Base-by-base conservation (phyloP, 2,329 filamentous ascomycete genomes). In the Colletotrichum liriopes region DNA sequence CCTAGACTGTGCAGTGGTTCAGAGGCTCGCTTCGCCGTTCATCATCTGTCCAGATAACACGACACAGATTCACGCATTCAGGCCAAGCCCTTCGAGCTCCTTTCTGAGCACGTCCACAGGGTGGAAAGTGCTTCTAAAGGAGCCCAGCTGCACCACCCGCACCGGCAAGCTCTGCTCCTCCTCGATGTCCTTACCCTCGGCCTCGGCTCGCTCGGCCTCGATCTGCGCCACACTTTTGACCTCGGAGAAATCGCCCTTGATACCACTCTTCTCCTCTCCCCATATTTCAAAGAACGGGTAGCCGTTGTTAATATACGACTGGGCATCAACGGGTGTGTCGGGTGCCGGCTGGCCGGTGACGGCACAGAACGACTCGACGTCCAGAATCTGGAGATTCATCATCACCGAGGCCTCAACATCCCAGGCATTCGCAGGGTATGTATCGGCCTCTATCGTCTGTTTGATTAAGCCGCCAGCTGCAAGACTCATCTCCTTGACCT, bases 321-420 rank as follows among this genome's bases (percentile, higher is more conserved):
- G 20, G 5, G 80, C 78, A 6, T 77, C 76, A 63, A 86, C 75
- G 0, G 84, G 84, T 0, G 78, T 79, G 9, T 63, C 26, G 7
- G 81, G 81, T 0, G 82, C 78, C 0, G 74, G 58, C 9, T 77
- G 65, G 11, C 83, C 83, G 8, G 82, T 84, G 41, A 85, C 74
- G 9, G 71, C 45, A 5, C 77, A 47, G 75, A 84, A 86, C 7
- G 65, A 60, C 0, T 66, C 67, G 3, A 81, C 78, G 73, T 84
- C 83, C 52, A 85, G 75, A 23, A 85, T 80, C 64, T 84, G 82
- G 1, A 84, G 76, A 66, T 84, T 83, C 75, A 84, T 78, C 47
- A 81, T 71, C 16, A 76, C 73, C 3, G 70, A 74, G 1, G 74
- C 75, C 1, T 75, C 71, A 0, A 62, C 45, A 56, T 84, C 77